These are phyloP conservation scores for Vigna angularis DNA, from an alignment of 306 rosid genomes.

Conservation along the genomic window DNA sequence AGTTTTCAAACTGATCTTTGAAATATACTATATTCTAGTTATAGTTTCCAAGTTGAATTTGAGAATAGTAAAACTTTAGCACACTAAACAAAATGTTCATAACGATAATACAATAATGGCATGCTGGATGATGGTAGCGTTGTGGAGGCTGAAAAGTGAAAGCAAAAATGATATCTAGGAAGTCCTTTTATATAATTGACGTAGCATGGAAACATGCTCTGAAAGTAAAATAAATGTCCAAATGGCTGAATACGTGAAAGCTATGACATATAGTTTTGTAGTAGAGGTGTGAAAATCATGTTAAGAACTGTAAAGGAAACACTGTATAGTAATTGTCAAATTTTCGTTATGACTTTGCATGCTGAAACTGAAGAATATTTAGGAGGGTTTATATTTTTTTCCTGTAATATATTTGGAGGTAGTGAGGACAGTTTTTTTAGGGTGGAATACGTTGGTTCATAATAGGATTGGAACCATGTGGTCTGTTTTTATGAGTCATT, in stretches of 20 bases:
- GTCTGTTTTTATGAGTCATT: background rate
- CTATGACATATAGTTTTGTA: too few relatives aligned
- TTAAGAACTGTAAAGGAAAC: too few relatives aligned
- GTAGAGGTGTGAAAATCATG: too few relatives aligned
- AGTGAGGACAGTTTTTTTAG: background rate
- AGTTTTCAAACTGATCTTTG: background rate
- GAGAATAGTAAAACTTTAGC: background rate
- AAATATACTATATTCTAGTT: background rate
- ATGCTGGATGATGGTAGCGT: conserved; percentile 13
- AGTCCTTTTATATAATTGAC: background rate
- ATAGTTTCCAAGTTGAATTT: background rate
- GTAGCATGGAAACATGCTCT: too few relatives aligned
- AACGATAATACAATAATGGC: background rate
- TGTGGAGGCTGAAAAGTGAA: conserved; percentile 1
- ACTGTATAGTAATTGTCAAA: too few relatives aligned
- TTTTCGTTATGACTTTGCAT: too few relatives aligned
- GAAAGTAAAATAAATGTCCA: too few relatives aligned
- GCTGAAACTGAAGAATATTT: background rate
- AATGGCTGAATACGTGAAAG: too few relatives aligned
- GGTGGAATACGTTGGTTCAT: background rate
- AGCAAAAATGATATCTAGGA: background rate
- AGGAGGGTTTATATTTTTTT: background rate
- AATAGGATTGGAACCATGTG: background rate
- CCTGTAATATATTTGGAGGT: background rate
- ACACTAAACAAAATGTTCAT: background rate